Conservation (phyloP, 2,329 filamentous ascomycete genomes). For the Penicillium sclerotiorum region DNA sequence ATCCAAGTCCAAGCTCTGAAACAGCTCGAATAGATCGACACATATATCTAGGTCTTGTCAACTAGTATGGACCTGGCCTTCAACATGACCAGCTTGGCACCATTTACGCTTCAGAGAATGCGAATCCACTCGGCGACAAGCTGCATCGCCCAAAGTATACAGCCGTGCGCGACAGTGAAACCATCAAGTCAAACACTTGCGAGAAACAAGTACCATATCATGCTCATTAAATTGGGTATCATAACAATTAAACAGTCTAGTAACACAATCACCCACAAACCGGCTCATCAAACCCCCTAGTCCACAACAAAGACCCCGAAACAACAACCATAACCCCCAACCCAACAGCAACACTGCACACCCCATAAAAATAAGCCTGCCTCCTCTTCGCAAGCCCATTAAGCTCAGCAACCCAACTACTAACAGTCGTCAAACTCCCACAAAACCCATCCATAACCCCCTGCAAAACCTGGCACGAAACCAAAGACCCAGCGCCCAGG, state of each 20-base stretch:
- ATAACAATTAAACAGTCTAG: too few relatives aligned
- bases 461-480: conserved; percentile 68
- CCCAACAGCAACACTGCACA: conserved; percentile 50
- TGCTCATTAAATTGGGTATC: too few relatives aligned
- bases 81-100: too few relatives aligned
- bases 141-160: too few relatives aligned
- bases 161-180: too few relatives aligned
- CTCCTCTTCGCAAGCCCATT: conserved; percentile 52
- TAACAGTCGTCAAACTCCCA: conserved; percentile 67
- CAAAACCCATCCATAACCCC: conserved; percentile 70
- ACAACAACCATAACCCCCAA: conserved; percentile 55
- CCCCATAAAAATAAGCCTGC: conserved; percentile 65
- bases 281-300: conserved; percentile 39
- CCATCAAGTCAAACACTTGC: too few relatives aligned
- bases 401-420: conserved; percentile 67
- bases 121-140: too few relatives aligned
- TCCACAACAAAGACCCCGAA: conserved; percentile 62
- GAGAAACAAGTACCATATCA: too few relatives aligned
- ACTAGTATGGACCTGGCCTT: too few relatives aligned
- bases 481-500: conserved; percentile 40
- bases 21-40: not conserved
- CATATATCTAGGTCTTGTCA: not conserved
- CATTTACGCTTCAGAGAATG: too few relatives aligned
- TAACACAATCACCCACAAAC: too few relatives aligned
- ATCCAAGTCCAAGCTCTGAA: not conserved